A percentile compares a stretch with the other conserved stretches of the same genome.
These are phyloP conservation scores for Malassezia vespertilionis DNA, from an alignment of 1,284 basidiomycete genomes.

Conservation along the genomic window DNA sequence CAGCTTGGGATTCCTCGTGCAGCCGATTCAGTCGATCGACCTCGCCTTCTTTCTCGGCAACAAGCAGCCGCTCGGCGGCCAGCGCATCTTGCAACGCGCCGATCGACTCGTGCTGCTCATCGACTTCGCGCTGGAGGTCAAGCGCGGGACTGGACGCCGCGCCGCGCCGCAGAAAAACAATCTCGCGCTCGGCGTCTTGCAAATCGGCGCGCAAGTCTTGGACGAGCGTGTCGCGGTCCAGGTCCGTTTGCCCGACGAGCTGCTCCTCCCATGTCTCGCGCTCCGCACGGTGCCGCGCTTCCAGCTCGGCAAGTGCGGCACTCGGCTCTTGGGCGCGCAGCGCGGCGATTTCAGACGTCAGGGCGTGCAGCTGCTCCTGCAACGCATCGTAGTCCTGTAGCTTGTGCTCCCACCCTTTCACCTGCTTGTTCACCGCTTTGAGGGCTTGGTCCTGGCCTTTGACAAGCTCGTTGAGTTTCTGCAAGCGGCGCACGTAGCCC, in stretches of 20 bases:
- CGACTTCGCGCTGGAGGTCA: slow-evolving; percentile 9
- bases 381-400: slow-evolving; percentile 10
- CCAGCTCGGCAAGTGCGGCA: slow-evolving; percentile 7
- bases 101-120: slow-evolving; percentile 17
- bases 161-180: slow-evolving; percentile 20
- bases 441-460: slow-evolving; percentile 41
- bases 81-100: slow-evolving; percentile 29
- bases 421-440: slow-evolving; percentile 35
- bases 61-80: slow-evolving; percentile 33
- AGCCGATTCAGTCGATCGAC: slow-evolving; percentile 33
- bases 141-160: background rate
- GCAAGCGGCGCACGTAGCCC: slow-evolving; percentile 35
- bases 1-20: slow-evolving; percentile 25
- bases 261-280: slow-evolving; percentile 23
- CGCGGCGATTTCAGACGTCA: slow-evolving; percentile 6
- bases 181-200: slow-evolving; percentile 23
- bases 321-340: background rate
- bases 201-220: slow-evolving; percentile 6
- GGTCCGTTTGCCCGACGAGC: slow-evolving; percentile 18
- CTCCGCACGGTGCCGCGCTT: slow-evolving; percentile 21
- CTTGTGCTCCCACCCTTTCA: slow-evolving; percentile 29
- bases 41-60: slow-evolving; percentile 34
- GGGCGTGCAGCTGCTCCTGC: slow-evolving; percentile 2
- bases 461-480: slow-evolving; percentile 33
- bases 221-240: slow-evolving; percentile 1